Conservation (phyloP, 75 land plant species). For the Cupressus sempervirens region DNA sequence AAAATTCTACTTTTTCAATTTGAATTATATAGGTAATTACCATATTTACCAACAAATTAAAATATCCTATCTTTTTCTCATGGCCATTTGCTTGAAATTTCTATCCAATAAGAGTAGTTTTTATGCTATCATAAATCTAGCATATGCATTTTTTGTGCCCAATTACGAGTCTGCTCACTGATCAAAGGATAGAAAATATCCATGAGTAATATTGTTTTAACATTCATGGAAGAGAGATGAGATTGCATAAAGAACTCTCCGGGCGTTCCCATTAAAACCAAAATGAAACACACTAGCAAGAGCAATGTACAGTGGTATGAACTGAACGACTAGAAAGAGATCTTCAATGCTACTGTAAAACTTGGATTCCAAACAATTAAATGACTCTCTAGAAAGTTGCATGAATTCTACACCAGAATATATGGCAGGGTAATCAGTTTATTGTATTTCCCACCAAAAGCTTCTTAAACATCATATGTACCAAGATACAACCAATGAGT, state of each 20-base stretch:
- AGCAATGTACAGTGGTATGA: not conserved
- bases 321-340: not conserved
- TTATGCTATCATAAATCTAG: too few relatives aligned
- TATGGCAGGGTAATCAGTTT: not conserved
- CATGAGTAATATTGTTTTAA: not conserved
- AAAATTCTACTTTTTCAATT: not conserved
- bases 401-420: not conserved
- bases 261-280: not conserved
- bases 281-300: not conserved
- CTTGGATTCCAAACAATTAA: not conserved
- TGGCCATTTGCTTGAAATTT: not conserved
- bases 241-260: not conserved
- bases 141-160: too few relatives aligned
- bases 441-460: not conserved
- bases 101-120: too few relatives aligned
- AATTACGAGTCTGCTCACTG: too few relatives aligned
- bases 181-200: too few relatives aligned
- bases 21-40: not conserved
- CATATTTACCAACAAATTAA: not conserved
- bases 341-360: not conserved
- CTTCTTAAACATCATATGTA: not conserved
- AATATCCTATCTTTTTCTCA: not conserved
- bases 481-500: not conserved
- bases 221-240: not conserved
- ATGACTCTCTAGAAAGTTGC: not conserved